phyloP scores from a whole-genome alignment of 31 red algal species.

The Endocladia muricata region DNA sequence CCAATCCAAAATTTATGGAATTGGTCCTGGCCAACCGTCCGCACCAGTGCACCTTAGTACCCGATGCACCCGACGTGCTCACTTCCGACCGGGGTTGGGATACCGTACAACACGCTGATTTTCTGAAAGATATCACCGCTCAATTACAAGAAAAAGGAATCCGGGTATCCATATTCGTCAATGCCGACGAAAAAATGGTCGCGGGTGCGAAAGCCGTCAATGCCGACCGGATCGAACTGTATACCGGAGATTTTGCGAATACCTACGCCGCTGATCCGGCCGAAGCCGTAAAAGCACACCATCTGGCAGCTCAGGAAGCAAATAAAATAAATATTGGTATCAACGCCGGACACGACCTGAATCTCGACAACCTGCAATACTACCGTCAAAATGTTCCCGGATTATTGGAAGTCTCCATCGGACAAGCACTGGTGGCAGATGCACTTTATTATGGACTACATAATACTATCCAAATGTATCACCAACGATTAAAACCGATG shows the following conservation, averaged over 20 bases:
- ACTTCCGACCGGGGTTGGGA: background rate
- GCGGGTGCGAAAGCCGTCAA: background rate
- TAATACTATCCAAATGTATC: too few species aligned
- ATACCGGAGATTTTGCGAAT: background rate
- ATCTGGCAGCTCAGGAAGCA: background rate
- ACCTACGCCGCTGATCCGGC: background rate
- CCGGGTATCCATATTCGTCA: background rate
- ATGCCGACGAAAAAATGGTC: background rate
- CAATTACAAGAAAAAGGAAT: background rate
- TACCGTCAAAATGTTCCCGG: too few species aligned
- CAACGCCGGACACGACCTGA: slow-evolving; percentile 4
- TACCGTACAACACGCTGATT: background rate
- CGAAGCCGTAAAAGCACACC: background rate
- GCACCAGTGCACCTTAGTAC: slow-evolving; percentile 1
- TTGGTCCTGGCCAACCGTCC: background rate
- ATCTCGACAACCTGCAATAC: too few species aligned
- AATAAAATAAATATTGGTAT: slow-evolving; percentile 1
- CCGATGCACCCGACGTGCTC: background rate
- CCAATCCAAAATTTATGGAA: background rate
- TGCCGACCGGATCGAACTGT: background rate
- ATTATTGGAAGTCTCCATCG: too few species aligned
- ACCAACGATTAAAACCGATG: too few species aligned
- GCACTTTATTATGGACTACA: too few species aligned
- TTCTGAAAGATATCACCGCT: background rate
- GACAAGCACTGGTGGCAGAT: too few species aligned